Evolutionary conservation across 257 asterid genomes (phyloP).

Genomic region (Capsicum rhomboideum): DNA sequence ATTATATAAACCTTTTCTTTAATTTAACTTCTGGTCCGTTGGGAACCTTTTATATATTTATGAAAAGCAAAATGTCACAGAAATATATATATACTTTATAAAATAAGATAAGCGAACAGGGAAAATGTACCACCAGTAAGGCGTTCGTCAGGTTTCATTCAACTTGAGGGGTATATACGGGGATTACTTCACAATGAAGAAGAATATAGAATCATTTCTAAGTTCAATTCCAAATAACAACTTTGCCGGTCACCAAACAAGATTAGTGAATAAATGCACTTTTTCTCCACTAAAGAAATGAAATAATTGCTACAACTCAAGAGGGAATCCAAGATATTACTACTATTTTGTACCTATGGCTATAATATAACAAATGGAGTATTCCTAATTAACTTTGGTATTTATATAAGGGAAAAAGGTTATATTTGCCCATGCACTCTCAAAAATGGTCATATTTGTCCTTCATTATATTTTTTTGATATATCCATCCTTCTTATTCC

Average conservation of each 20-base stretch:
- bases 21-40: no score
- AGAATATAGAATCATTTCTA: constrained; percentile 4
- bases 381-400: no score
- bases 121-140: background rate
- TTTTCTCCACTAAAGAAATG: background rate
- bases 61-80: no score
- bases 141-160: background rate
- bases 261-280: background rate
- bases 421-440: no score
- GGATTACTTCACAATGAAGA: constrained; percentile 36
- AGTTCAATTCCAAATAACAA: background rate
- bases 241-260: background rate
- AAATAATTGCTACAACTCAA: background rate
- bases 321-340: background rate
- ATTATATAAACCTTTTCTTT: no score
- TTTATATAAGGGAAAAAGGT: no score
- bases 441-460: no score
- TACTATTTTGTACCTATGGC: no score
- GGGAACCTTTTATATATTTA: no score
- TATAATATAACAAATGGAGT: no score
- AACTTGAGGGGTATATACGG: constrained; percentile 3
- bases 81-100: background rate
- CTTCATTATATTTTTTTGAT: no score
- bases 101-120: background rate
- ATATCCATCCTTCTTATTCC: no score